Evolutionary conservation across 306 rosid species (phyloP).

Genomic region (Neltuma alba): DNA sequence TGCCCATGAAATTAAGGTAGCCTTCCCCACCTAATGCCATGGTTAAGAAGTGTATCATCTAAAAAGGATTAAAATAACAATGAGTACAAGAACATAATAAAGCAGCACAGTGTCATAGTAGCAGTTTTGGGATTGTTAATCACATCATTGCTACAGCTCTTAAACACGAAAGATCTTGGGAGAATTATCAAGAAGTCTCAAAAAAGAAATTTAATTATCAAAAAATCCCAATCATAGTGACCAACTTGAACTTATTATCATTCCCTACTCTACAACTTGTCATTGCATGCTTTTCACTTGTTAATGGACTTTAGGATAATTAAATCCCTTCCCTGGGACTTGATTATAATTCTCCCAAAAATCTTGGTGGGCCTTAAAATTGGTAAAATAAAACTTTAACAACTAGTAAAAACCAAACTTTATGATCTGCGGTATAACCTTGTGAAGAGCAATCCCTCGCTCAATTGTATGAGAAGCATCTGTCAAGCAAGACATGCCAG

Average conservation of each 20-base stretch:
- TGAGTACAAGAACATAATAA: slow-evolving; percentile 28
- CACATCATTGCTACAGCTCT: slow-evolving; percentile 17
- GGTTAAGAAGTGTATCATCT: slow-evolving; percentile 96
- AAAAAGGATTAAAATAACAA: slow-evolving; percentile 40
- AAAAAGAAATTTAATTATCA: too few relatives aligned
- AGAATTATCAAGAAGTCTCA: too few relatives aligned
- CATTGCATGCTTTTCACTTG: too few relatives aligned
- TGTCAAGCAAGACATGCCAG: slow-evolving; percentile 89
- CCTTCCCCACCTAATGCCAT: slow-evolving; percentile 98
- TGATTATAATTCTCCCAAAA: too few relatives aligned
- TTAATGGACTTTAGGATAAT: too few relatives aligned
- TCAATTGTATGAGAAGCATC: slow-evolving; percentile 76
- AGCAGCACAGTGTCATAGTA: slow-evolving; percentile 12
- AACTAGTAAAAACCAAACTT: not conserved
- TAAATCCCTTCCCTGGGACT: too few relatives aligned
- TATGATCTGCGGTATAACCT: slow-evolving; percentile 54
- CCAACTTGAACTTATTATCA: too few relatives aligned
- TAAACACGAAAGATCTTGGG: too few relatives aligned
- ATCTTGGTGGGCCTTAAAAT: not conserved
- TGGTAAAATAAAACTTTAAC: not conserved
- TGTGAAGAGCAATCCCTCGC: slow-evolving; percentile 94
- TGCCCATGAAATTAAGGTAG: slow-evolving; percentile 98
- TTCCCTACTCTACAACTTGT: too few relatives aligned
- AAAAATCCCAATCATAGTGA: too few relatives aligned
- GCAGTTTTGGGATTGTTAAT: slow-evolving; percentile 28